These are phyloP conservation scores for Pseudogymnoascus sp. DNA, from an alignment of 2,329 filamentous ascomycete genomes.

Conservation along the genomic window DNA sequence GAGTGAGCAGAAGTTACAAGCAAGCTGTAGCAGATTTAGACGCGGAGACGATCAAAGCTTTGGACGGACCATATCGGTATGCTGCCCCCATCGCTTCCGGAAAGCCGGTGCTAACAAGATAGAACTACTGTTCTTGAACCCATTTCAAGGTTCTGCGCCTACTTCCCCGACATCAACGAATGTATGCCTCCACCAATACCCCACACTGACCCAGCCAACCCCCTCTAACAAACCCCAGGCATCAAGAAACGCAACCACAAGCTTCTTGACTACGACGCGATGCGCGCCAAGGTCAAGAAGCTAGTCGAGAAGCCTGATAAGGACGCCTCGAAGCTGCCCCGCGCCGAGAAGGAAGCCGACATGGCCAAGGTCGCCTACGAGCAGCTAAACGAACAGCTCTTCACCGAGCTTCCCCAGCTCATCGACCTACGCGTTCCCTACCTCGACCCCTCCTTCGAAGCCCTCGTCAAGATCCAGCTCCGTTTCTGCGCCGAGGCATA, in stretches of 20 bases:
- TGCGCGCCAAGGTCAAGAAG: slow-evolving; percentile 94
- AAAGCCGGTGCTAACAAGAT: slow-evolving; percentile 11
- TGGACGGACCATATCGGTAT: slow-evolving; percentile 88
- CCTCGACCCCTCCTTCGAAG: slow-evolving; percentile 93
- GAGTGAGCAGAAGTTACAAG: slow-evolving; percentile 94
- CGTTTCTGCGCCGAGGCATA: slow-evolving; percentile 98
- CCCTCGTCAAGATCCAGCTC: slow-evolving; percentile 95
- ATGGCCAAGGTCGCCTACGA: slow-evolving; percentile 92
- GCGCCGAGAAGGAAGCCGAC: slow-evolving; percentile 92
- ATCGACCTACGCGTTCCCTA: slow-evolving; percentile 97
- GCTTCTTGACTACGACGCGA: slow-evolving; percentile 92
- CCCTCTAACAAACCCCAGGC: slow-evolving; percentile 37
- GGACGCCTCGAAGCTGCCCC: slow-evolving; percentile 90
- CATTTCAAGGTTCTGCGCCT: slow-evolving; percentile 91
- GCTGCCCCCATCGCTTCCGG: slow-evolving; percentile 12
- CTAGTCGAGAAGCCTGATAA: slow-evolving; percentile 98
- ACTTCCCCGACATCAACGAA: slow-evolving; percentile 98
- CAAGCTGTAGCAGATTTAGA: slow-evolving; percentile 97
- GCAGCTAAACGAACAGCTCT: slow-evolving; percentile 93
- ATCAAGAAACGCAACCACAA: slow-evolving; percentile 99
- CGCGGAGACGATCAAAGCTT: slow-evolving; percentile 94
- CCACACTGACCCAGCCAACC: not conserved
- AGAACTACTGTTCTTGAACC: slow-evolving; percentile 90
- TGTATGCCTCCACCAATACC: slow-evolving; percentile 45
- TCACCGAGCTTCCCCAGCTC: slow-evolving; percentile 83